Evolutionary conservation across 805 yeast genomes (phyloP).

Genomic region (Candida morakotiae): DNA sequence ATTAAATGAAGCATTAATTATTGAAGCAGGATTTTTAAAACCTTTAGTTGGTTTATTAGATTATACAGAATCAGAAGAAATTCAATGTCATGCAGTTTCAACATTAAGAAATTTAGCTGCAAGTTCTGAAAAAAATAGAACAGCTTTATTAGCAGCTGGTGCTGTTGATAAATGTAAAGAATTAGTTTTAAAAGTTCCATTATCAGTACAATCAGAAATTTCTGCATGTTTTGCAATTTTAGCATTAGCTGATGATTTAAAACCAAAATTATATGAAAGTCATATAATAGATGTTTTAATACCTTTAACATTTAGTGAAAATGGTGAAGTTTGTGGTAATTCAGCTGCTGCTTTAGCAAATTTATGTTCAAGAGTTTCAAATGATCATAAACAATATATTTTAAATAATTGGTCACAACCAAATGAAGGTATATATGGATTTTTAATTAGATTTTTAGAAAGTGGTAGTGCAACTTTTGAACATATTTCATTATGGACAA

Average conservation of each 20-base stretch:
- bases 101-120: slow-evolving; percentile 96
- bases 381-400: slow-evolving; percentile 71
- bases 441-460: slow-evolving; percentile 73
- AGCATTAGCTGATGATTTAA: slow-evolving; percentile 93
- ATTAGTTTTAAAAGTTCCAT: slow-evolving; percentile 79
- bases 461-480: slow-evolving; percentile 91
- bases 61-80: slow-evolving; percentile 87
- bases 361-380: slow-evolving; percentile 78
- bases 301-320: slow-evolving; percentile 83
- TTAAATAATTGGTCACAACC: slow-evolving; percentile 76
- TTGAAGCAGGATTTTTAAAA: slow-evolving; percentile 92
- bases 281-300: slow-evolving; percentile 84
- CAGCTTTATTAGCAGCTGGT: slow-evolving; percentile 89
- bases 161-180: slow-evolving; percentile 92
- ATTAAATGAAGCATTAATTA: slow-evolving; percentile 88
- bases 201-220: slow-evolving; percentile 91
- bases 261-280: slow-evolving; percentile 74
- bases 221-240: slow-evolving; percentile 96
- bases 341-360: slow-evolving; percentile 98
- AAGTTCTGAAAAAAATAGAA: slow-evolving; percentile 85
- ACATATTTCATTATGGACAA: slow-evolving; percentile 97
- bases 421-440: slow-evolving; percentile 80
- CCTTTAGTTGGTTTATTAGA: slow-evolving; percentile 85
- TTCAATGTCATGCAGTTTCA: slow-evolving; percentile 97
- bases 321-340: slow-evolving; percentile 96